Evolutionary conservation across 139 green algal species (phyloP).

Genomic region (Chlamydomonas incerta): DNA sequence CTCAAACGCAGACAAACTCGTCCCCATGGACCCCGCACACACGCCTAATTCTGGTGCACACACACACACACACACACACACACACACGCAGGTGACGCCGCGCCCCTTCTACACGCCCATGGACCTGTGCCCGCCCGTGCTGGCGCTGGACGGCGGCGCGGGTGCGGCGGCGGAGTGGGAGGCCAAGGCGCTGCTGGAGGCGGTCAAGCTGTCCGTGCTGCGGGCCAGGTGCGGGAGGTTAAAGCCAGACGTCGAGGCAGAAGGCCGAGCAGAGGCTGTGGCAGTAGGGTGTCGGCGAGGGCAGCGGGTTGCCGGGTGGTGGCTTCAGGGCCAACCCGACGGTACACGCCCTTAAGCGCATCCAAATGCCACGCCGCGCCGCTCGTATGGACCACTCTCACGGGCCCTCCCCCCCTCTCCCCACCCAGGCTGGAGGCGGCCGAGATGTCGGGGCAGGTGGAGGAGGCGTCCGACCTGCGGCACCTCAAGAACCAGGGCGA

Average conservation of each 20-base stretch:
- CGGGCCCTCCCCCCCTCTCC: not conserved
- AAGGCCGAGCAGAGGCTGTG: too few relatives aligned
- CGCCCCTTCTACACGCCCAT: slow-evolving; percentile 76
- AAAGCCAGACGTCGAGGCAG: too few relatives aligned
- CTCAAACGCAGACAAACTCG: too few relatives aligned
- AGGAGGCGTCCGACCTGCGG: slow-evolving; percentile 20
- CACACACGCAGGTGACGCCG: slow-evolving; percentile 68
- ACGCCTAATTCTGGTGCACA: too few relatives aligned
- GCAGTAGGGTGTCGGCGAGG: too few relatives aligned
- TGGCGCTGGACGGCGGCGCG: slow-evolving; percentile 49
- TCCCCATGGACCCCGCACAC: too few relatives aligned
- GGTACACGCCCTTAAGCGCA: too few relatives aligned
- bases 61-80: too few relatives aligned
- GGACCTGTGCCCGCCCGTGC: slow-evolving; percentile 59
- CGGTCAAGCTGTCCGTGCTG: slow-evolving; percentile 8
- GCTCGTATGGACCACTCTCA: too few relatives aligned
- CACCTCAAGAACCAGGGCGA: slow-evolving; percentile 40
- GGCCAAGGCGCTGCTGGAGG: slow-evolving; percentile 37
- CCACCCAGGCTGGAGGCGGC: slow-evolving; percentile 24
- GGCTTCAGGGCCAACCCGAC: too few relatives aligned
- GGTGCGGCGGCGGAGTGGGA: slow-evolving; percentile 49
- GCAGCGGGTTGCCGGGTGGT: too few relatives aligned
- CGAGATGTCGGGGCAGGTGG: slow-evolving; percentile 7
- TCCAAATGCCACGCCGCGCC: too few relatives aligned
- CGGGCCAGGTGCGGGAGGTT: slow-evolving; percentile 16